Evolutionary conservation across 352 stramenopile species (phyloP).

Genomic region (Phytopythium kandeliae): DNA sequence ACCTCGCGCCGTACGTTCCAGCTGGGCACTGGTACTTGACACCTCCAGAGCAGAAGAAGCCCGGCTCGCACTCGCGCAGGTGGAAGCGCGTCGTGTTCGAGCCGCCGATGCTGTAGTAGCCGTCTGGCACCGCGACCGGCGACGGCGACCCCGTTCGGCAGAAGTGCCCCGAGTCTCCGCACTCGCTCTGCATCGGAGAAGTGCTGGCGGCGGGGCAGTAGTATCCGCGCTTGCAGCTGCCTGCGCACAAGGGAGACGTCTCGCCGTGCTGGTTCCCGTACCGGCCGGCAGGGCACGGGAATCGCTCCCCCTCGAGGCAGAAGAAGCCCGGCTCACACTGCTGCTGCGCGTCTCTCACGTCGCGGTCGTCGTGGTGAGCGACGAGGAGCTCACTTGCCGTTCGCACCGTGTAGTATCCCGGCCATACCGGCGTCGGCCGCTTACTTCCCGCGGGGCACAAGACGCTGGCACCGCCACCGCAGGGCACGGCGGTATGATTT

Average conservation of each 20-base stretch:
- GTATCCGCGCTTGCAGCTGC: constrained; percentile 54
- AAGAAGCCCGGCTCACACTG: constrained; percentile 66
- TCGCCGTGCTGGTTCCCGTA: constrained; percentile 43
- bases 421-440: constrained; percentile 37
- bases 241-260: constrained; percentile 50
- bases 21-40: constrained; percentile 64
- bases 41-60: constrained; percentile 69
- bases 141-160: constrained; percentile 44
- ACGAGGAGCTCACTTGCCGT: constrained; percentile 7
- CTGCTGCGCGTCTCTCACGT: constrained; percentile 36
- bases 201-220: constrained; percentile 56
- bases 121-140: constrained; percentile 25
- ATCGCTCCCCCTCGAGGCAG: constrained; percentile 44
- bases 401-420: constrained; percentile 62
- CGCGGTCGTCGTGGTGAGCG: constrained; percentile 17
- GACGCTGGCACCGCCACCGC: constrained; percentile 25
- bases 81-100: constrained; percentile 53
- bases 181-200: constrained; percentile 30
- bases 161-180: constrained; percentile 31
- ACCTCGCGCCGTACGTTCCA: constrained; percentile 58
- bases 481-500: constrained; percentile 28
- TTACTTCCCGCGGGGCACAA: constrained; percentile 63
- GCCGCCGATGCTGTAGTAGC: constrained; percentile 68
- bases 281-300: constrained; percentile 52
- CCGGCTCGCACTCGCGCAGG: constrained; percentile 59